A percentile compares a stretch with the other conserved stretches of the same genome.
Conservation (phyloP, 768 basidiomycete genomes). For the Favolaschia claudopus region DNA sequence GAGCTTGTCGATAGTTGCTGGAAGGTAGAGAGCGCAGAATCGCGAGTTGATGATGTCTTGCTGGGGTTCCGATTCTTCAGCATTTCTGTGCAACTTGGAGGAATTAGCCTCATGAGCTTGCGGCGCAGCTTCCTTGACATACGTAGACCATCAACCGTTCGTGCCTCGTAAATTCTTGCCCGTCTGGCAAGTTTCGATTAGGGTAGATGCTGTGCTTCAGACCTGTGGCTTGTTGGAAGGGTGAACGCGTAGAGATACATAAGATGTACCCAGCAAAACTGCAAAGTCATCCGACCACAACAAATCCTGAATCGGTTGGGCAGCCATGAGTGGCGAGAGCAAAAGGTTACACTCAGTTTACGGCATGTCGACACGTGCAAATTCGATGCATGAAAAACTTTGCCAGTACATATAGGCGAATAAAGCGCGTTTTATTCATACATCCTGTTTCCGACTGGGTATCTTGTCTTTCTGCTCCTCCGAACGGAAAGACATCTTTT, state of each 20-base stretch:
- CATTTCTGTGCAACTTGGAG: conserved; percentile 12
- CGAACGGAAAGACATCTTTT: background rate
- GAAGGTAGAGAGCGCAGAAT: conserved; percentile 30
- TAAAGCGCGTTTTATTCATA: too few relatives aligned
- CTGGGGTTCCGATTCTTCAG: background rate
- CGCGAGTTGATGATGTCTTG: conserved; percentile 23
- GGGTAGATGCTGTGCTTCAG: background rate
- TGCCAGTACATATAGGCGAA: too few relatives aligned
- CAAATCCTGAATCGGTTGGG: background rate
- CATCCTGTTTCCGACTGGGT: too few relatives aligned
- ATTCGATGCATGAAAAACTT: too few relatives aligned
- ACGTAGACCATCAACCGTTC: background rate
- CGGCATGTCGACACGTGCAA: too few relatives aligned
- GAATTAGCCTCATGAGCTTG: background rate
- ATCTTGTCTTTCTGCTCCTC: too few relatives aligned
- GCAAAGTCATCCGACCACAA: conserved; percentile 7
- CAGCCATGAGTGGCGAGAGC: background rate
- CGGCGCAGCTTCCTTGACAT: background rate
- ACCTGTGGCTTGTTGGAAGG: background rate
- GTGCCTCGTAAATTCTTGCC: conserved; percentile 12
- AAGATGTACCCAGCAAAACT: conserved; percentile 9
- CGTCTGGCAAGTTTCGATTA: background rate
- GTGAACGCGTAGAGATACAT: background rate
- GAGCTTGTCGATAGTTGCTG: conserved; percentile 24
- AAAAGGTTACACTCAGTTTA: too few relatives aligned